A percentile compares a stretch with the other conserved stretches of the same genome.
Conservation (phyloP, 2,329 filamentous ascomycete species). For the Fusarium nodosum region DNA sequence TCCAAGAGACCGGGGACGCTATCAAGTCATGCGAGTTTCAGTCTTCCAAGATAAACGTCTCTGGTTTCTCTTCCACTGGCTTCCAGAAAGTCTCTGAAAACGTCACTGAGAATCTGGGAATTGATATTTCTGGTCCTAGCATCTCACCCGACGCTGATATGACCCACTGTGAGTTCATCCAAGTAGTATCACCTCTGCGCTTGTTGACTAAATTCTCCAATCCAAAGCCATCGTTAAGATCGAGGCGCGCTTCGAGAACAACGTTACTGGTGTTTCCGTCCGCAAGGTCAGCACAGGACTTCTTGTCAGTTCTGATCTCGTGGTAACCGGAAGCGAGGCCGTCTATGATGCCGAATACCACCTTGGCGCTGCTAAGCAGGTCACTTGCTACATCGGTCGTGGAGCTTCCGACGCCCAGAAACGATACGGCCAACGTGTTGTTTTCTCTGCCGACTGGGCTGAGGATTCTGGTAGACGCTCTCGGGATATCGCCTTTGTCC, state of each 20-base stretch:
- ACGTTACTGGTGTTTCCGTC: slow-evolving; percentile 9
- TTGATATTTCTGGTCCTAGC: background rate
- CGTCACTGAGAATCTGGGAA: background rate
- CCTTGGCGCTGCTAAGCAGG: slow-evolving; percentile 41
- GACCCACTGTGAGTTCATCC: slow-evolving; percentile 13
- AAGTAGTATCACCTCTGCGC: background rate
- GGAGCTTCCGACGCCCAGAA: background rate
- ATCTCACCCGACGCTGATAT: slow-evolving; percentile 2
- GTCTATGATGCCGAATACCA: slow-evolving; percentile 45
- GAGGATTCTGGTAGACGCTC: slow-evolving; percentile 21
- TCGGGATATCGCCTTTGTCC: slow-evolving; percentile 48
- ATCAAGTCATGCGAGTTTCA: background rate
- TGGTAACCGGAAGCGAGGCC: slow-evolving; percentile 35
- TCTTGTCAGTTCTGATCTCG: slow-evolving; percentile 29
- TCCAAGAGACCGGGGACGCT: background rate
- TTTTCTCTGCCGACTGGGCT: slow-evolving; percentile 46
- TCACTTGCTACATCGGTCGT: slow-evolving; percentile 53
- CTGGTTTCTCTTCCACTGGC: background rate
- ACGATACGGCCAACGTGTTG: slow-evolving; percentile 4
- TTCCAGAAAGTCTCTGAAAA: slow-evolving; percentile 9
- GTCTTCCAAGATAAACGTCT: background rate
- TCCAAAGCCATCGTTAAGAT: slow-evolving; percentile 36
- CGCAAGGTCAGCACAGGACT: slow-evolving; percentile 41
- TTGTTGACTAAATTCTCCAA: background rate
- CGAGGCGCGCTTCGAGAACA: slow-evolving; percentile 31